A percentile compares a stretch with the other conserved stretches of the same genome.
These are phyloP conservation scores for Tylopilus balloui DNA, from an alignment of 768 basidiomycete genomes.

Conservation along the genomic window DNA sequence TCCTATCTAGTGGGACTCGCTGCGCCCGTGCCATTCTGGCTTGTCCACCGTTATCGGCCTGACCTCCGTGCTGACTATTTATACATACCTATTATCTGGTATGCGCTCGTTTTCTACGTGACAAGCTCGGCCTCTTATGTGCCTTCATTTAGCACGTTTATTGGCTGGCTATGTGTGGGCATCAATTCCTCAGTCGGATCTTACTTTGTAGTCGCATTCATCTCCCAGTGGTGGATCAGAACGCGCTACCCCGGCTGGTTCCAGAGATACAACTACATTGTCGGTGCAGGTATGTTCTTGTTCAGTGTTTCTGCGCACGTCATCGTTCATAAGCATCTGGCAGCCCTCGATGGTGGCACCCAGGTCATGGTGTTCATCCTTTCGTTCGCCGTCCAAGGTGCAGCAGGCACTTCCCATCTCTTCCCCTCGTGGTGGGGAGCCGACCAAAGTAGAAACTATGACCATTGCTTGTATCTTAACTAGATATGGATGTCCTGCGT, in stretches of 20 bases:
- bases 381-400: conserved; percentile 49
- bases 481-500: not conserved
- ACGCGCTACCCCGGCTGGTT: conserved; percentile 36
- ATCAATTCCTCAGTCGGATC: conserved; percentile 26
- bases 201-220: conserved; percentile 24
- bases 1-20: conserved; percentile 30
- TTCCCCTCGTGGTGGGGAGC: conserved; percentile 62
- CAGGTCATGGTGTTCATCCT: conserved; percentile 55
- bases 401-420: conserved; percentile 42
- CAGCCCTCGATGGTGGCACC: conserved; percentile 36
- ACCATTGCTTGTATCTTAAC: conserved; percentile 19
- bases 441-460: conserved; percentile 45
- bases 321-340: not conserved
- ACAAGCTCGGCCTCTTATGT: not conserved
- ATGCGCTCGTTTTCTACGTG: conserved; percentile 6
- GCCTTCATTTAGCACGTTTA: conserved; percentile 10
- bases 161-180: conserved; percentile 19
- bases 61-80: conserved; percentile 22
- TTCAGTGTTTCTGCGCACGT: not conserved
- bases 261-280: conserved; percentile 35
- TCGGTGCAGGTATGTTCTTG: conserved; percentile 38
- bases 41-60: conserved; percentile 35
- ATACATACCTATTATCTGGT: conserved; percentile 31
- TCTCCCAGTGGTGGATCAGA: conserved; percentile 38
- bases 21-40: conserved; percentile 39